Evolutionary conservation across 208 protist genomes (phyloP).

Genomic region (Acanthamoeba castellanii): DNA sequence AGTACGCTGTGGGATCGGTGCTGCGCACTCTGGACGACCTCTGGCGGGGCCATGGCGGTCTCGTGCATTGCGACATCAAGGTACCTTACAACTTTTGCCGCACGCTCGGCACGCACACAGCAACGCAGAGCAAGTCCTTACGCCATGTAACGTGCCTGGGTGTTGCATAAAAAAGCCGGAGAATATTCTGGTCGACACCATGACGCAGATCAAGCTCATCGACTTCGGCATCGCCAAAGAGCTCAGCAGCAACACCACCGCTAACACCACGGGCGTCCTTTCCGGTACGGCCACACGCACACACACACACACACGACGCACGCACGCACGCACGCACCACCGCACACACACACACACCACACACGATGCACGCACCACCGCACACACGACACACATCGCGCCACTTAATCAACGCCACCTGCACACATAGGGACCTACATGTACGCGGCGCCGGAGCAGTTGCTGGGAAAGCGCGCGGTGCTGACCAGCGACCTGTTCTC

Average conservation of each 20-base stretch:
- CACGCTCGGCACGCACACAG: too few relatives aligned
- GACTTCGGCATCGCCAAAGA: conserved; percentile 55
- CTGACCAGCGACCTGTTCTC: conserved; percentile 32
- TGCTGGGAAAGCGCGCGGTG: background rate
- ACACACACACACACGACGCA: too few relatives aligned
- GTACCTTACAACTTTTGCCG: background rate
- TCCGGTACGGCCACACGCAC: background rate
- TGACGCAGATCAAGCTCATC: conserved; percentile 34
- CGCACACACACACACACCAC: too few relatives aligned
- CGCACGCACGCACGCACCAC: background rate
- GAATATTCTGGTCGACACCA: conserved; percentile 22
- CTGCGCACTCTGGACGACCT: background rate
- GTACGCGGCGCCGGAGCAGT: conserved; percentile 33
- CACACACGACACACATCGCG: too few relatives aligned
- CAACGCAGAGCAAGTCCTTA: too few relatives aligned
- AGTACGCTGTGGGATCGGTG: conserved; percentile 13
- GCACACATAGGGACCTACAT: background rate
- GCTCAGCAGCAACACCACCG: background rate
- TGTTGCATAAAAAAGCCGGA: background rate
- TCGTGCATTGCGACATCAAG: conserved; percentile 29
- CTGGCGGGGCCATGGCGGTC: background rate
- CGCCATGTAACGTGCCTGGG: too few relatives aligned
- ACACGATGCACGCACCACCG: too few relatives aligned
- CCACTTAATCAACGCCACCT: too few relatives aligned
- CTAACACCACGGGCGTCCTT: background rate